phyloP scores from a whole-genome alignment of 192 early-diverging fungal genomes.

The Mycoemilia scoparia region DNA sequence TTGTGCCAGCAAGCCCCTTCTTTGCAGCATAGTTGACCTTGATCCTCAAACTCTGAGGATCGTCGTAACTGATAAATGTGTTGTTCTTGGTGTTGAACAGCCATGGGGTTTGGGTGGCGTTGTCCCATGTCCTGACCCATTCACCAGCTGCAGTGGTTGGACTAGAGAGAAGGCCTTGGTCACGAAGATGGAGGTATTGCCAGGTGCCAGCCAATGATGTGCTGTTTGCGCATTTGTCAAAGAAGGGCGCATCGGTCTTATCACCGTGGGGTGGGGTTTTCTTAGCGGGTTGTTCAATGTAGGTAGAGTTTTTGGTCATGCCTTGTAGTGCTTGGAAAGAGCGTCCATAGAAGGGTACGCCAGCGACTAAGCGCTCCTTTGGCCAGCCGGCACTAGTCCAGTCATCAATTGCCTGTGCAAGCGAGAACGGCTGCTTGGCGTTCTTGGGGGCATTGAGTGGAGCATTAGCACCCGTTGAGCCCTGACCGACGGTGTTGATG shows the following conservation, averaged over 20 bases:
- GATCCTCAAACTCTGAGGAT: conserved; percentile 32
- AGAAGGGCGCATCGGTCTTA: conserved; percentile 29
- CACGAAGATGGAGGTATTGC: conserved; percentile 44
- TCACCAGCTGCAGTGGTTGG: conserved; percentile 18
- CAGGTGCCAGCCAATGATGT: conserved; percentile 39
- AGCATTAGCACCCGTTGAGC: conserved; percentile 39
- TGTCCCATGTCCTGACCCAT: conserved; percentile 47
- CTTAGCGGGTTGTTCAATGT: conserved; percentile 15
- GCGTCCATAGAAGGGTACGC: conserved; percentile 43
- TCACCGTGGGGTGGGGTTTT: conserved; percentile 29
- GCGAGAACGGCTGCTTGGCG: conserved; percentile 13
- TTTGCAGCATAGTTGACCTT: conserved; percentile 38
- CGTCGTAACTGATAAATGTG: conserved; percentile 48
- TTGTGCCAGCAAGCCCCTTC: conserved; percentile 37
- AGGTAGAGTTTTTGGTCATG: conserved; percentile 13
- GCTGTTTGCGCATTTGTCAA: conserved; percentile 29
- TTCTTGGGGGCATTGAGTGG: conserved; percentile 24
- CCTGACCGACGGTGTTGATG: conserved; percentile 30
- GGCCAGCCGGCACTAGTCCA: conserved; percentile 43
- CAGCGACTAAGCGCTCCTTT: conserved; percentile 32
- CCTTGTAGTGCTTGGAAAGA: conserved; percentile 6
- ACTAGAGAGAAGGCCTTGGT: conserved; percentile 28
- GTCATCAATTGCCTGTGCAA: conserved; percentile 24
- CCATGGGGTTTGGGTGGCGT: conserved; percentile 44
- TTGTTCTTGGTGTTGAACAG: conserved; percentile 40